A percentile compares a stretch with the other conserved stretches of the same genome.
phyloP scores from a whole-genome alignment of 805 yeast species.

The Starmerella riodocensis region DNA sequence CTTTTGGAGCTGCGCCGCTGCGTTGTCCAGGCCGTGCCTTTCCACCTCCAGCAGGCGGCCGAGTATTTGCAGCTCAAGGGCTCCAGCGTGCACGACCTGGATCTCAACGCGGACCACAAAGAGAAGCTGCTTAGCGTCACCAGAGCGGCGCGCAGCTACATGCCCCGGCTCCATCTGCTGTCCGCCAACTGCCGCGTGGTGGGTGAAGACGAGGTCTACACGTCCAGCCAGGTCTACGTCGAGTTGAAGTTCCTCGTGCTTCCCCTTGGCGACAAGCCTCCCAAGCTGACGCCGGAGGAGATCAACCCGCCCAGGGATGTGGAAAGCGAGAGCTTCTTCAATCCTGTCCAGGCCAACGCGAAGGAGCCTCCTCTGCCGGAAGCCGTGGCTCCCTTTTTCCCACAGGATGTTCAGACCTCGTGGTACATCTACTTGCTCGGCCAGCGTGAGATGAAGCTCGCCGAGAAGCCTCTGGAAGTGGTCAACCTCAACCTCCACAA shows the following conservation, averaged over 20 bases:
- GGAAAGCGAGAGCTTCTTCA: not conserved
- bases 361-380: constrained; percentile 57
- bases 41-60: constrained; percentile 36
- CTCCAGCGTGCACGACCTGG: constrained; percentile 34
- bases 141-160: constrained; percentile 28
- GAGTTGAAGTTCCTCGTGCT: constrained; percentile 61
- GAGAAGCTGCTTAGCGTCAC: constrained; percentile 2
- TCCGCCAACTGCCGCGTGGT: constrained; percentile 71
- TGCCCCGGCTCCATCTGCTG: constrained; percentile 57
- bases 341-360: constrained; percentile 37
- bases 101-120: not conserved
- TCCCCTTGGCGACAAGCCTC: constrained; percentile 40
- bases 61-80: constrained; percentile 74
- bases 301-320: constrained; percentile 14
- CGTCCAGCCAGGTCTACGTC: constrained; percentile 62
- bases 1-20: constrained; percentile 57
- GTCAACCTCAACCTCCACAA: constrained; percentile 43
- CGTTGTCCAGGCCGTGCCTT: constrained; percentile 60
- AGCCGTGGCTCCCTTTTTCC: constrained; percentile 67
- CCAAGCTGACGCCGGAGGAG: constrained; percentile 16
- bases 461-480: constrained; percentile 32
- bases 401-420: constrained; percentile 35
- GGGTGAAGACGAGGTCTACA: constrained; percentile 63
- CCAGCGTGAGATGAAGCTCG: constrained; percentile 69
- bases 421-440: constrained; percentile 61